A percentile compares a stretch with the other conserved stretches of the same genome.
These are phyloP conservation scores for Vinca major DNA, from an alignment of 305 asterid species.

Conservation along the genomic window DNA sequence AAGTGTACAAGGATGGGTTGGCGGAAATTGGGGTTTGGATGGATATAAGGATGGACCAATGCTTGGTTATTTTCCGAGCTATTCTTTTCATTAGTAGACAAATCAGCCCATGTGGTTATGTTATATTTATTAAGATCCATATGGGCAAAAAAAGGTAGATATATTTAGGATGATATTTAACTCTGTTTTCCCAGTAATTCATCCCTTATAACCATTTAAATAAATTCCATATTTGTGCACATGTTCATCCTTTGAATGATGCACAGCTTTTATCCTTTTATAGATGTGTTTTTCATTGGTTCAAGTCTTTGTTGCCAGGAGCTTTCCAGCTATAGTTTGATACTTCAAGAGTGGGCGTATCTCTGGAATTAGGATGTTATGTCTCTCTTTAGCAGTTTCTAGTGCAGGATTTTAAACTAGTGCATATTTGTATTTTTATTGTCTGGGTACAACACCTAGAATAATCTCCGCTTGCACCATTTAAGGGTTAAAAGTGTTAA, in stretches of 20 bases:
- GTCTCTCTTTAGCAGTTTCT: too few species aligned
- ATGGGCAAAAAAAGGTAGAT: conserved; percentile 43
- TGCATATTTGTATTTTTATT: too few species aligned
- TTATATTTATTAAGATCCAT: conserved; percentile 61
- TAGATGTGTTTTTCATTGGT: neutral
- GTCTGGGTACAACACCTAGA: too few species aligned
- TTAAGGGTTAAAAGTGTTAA: too few species aligned
- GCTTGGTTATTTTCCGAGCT: conserved; percentile 18
- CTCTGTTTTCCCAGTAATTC: conserved; percentile 24
- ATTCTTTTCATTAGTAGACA: conserved; percentile 31
- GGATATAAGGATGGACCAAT: neutral
- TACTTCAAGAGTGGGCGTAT: too few species aligned
- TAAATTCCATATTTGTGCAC: neutral
- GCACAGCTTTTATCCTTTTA: neutral
- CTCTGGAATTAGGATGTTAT: too few species aligned
- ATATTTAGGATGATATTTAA: conserved; percentile 25
- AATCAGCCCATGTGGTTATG: conserved; percentile 56
- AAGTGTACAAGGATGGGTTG: conserved; percentile 25
- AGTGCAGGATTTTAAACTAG: too few species aligned
- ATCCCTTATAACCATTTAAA: neutral
- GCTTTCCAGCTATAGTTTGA: too few species aligned
- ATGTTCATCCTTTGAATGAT: neutral
- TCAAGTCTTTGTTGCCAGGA: too few species aligned
- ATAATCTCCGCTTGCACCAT: too few species aligned
- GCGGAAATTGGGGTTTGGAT: conserved; percentile 31